Percentiles rank a stretch among this genome's conserved stretches.
Conservation (phyloP, 2,329 filamentous ascomycete genomes). For the Trichoderma breve region DNA sequence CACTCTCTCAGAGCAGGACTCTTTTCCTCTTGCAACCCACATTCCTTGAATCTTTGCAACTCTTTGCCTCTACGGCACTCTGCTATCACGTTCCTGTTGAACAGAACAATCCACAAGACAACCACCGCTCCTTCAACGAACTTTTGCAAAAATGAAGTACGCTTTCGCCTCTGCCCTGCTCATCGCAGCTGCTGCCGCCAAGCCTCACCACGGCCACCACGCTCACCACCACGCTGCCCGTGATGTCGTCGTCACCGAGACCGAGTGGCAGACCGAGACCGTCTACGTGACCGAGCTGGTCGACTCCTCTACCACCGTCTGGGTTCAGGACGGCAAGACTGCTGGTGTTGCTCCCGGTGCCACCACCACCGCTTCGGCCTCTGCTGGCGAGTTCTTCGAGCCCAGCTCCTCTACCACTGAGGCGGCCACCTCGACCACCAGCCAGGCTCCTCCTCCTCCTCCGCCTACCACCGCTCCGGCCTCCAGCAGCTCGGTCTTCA, state of each 20-base stretch:
- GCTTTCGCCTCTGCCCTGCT: slow-evolving; percentile 33
- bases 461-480: slow-evolving; percentile 19
- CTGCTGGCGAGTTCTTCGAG: slow-evolving; percentile 34
- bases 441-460: slow-evolving; percentile 29
- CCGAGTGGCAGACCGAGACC: slow-evolving; percentile 51
- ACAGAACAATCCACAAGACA: slow-evolving; percentile 8
- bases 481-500: slow-evolving; percentile 21
- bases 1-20: slow-evolving; percentile 18
- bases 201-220: slow-evolving; percentile 45
- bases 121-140: not conserved
- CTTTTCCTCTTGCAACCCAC: slow-evolving; percentile 15
- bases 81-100: slow-evolving; percentile 17
- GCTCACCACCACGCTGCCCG: slow-evolving; percentile 40
- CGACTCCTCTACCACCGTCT: slow-evolving; percentile 49
- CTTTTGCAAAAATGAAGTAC: slow-evolving; percentile 41
- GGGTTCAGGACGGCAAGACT: slow-evolving; percentile 38
- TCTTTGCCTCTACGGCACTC: slow-evolving; percentile 21
- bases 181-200: slow-evolving; percentile 47
- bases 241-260: slow-evolving; percentile 43
- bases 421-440: slow-evolving; percentile 23
- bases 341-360: slow-evolving; percentile 17
- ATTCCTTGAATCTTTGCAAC: slow-evolving; percentile 27
- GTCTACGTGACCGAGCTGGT: slow-evolving; percentile 47
- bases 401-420: slow-evolving; percentile 24
- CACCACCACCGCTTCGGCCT: slow-evolving; percentile 26